Percentiles rank a stretch among this genome's conserved stretches.
Evolutionary conservation across 2,329 filamentous ascomycete genomes (phyloP).

Genomic region (Keithomyces neogunnii): DNA sequence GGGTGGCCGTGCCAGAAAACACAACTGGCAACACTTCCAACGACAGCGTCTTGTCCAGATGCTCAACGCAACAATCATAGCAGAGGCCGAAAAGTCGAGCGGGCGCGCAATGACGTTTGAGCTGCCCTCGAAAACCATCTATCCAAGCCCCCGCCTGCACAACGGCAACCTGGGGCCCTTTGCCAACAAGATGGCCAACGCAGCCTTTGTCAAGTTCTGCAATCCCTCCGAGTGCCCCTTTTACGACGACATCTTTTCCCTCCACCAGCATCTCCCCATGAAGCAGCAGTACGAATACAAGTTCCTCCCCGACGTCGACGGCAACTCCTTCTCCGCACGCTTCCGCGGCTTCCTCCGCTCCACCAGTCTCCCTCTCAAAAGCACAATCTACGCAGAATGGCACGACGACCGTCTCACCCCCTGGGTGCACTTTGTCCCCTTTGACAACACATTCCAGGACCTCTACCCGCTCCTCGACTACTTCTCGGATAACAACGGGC

Average conservation of each 20-base stretch:
- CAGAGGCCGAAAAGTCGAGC: constrained; percentile 32
- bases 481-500: constrained; percentile 43
- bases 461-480: constrained; percentile 58
- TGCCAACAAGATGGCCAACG: constrained; percentile 30
- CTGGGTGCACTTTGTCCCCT: constrained; percentile 66
- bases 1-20: constrained; percentile 41
- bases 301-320: constrained; percentile 62
- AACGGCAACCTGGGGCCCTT: constrained; percentile 30
- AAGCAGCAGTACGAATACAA: constrained; percentile 48
- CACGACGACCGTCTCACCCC: constrained; percentile 60
- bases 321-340: constrained; percentile 56
- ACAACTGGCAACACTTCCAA: constrained; percentile 61
- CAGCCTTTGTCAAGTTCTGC: constrained; percentile 37
- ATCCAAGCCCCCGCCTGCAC: constrained; percentile 30
- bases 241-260: constrained; percentile 25
- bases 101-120: constrained; percentile 38
- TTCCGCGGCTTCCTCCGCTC: constrained; percentile 56
- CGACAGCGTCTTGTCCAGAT: constrained; percentile 64
- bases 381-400: constrained; percentile 67
- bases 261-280: constrained; percentile 29
- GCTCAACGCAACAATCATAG: constrained; percentile 55
- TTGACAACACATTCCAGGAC: constrained; percentile 61
- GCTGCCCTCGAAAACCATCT: constrained; percentile 32
- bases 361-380: constrained; percentile 59
- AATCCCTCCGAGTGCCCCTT: constrained; percentile 28